Evolutionary conservation across 805 yeast genomes (phyloP).

Genomic region (Candida argentea): DNA sequence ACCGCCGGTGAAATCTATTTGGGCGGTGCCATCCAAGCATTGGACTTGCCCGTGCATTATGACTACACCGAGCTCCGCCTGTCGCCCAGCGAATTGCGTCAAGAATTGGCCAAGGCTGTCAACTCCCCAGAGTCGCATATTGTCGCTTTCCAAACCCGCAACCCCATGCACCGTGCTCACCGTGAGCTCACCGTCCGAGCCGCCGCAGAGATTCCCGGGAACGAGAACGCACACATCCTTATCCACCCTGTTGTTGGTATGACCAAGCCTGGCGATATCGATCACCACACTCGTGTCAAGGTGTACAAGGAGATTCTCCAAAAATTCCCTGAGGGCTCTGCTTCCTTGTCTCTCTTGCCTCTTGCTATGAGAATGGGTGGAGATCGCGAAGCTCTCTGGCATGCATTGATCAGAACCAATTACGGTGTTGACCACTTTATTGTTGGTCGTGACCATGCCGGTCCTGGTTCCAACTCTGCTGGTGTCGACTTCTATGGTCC

Average conservation of each 20-base stretch:
- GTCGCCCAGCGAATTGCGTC: slow-evolving; percentile 84
- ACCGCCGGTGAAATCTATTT: slow-evolving; percentile 75
- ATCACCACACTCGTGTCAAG: slow-evolving; percentile 93
- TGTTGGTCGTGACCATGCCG: slow-evolving; percentile 97
- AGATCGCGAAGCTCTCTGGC: slow-evolving; percentile 98
- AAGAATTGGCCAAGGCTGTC: slow-evolving; percentile 63
- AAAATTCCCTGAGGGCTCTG: slow-evolving; percentile 91
- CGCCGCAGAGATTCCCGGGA: slow-evolving; percentile 84
- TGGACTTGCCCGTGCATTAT: slow-evolving; percentile 76
- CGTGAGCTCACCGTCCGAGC: slow-evolving; percentile 94
- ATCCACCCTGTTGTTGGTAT: slow-evolving; percentile 96
- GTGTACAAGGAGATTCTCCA: slow-evolving; percentile 88
- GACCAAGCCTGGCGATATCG: slow-evolving; percentile 96
- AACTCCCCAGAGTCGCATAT: slow-evolving; percentile 30
- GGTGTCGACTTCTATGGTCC: slow-evolving; percentile 96
- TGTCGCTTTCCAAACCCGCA: slow-evolving; percentile 96
- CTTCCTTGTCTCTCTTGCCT: slow-evolving; percentile 78
- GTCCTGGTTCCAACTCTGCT: slow-evolving; percentile 81
- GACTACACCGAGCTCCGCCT: slow-evolving; percentile 82
- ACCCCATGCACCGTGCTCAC: slow-evolving; percentile 98
- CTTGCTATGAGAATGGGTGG: slow-evolving; percentile 99
- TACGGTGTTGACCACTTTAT: slow-evolving; percentile 96
- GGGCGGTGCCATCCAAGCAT: slow-evolving; percentile 84
- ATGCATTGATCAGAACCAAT: slow-evolving; percentile 91
- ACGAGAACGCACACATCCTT: slow-evolving; percentile 43